Evolutionary conservation across 2,329 filamentous ascomycete species (phyloP).

Genomic region (Daldinia eschscholtzii): DNA sequence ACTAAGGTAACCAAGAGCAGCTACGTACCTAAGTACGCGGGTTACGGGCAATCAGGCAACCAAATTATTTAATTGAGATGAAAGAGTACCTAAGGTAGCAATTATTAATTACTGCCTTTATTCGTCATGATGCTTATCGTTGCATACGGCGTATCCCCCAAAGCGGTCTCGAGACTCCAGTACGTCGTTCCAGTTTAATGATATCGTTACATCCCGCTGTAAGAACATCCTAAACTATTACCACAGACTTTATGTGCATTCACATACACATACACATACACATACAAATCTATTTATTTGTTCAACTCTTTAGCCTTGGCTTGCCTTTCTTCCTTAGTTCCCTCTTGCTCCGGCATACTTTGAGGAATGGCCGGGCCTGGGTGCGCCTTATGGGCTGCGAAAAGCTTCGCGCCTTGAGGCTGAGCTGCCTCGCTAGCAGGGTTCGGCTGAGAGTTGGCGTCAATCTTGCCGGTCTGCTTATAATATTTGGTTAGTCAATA

Average conservation of each 20-base stretch:
- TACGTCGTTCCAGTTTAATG: conserved; percentile 14
- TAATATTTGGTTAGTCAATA: conserved; percentile 20
- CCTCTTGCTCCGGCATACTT: conserved; percentile 68
- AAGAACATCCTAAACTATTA: conserved; percentile 10
- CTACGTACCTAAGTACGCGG: neutral
- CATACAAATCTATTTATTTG: conserved; percentile 56
- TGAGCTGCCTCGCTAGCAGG: conserved; percentile 54
- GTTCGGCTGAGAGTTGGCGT: conserved; percentile 57
- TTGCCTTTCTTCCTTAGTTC: conserved; percentile 76
- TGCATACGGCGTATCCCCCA: conserved; percentile 22
- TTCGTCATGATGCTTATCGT: conserved; percentile 16
- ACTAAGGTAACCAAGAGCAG: neutral
- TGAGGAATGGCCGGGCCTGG: conserved; percentile 70
- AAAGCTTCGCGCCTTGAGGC: conserved; percentile 55
- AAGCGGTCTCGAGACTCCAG: conserved; percentile 15
- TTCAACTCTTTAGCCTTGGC: conserved; percentile 76
- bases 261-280: neutral
- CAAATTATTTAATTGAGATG: neutral
- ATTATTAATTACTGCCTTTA: neutral
- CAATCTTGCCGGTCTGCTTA: conserved; percentile 50
- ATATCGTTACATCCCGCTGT: conserved; percentile 14
- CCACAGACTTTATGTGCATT: neutral
- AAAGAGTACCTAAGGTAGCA: neutral
- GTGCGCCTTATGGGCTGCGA: conserved; percentile 66
- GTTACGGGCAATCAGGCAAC: neutral